Base-by-base conservation (phyloP, 805 yeast genomes). In the Starmera dryadoides region DNA sequence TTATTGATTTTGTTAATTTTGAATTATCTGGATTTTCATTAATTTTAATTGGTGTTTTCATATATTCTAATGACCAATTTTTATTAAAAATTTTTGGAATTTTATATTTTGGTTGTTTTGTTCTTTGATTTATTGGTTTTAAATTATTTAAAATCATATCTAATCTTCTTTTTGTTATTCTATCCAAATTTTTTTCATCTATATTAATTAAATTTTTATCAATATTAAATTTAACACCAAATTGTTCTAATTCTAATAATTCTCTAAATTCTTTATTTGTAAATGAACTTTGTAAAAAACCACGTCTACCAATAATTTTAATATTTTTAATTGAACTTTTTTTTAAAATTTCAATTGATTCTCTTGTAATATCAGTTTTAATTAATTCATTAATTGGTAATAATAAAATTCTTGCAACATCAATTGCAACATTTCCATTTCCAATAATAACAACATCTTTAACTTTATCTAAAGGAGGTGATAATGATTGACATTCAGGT, bases 391-490 rank as follows among this genome's bases (percentile, higher is more conserved):
- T 64, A 1, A 67, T 59, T 0, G 81, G 75, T 4, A 81, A 79
- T 40, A 89, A 59, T 26, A 93, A 63, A 1, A 93, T 68, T 39
- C 98, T 66, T 1, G 96, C 87, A 4, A 93, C 77, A 57, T 93
- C 98, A 43, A 93, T 63, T 0, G 98, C 96, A 15, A 93, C 98
- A 56, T 93, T 93, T 34, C 98, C 98, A 59, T 89, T 91, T 6
- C 99, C 99, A n/a, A 93, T 73, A 25, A 93, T 81, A 0, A 83
- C 76, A 2, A 87, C 95, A 30, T 71, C 67, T 43, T 74, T 71
- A 3, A 80, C 79, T 23, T 71, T 62, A 3, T 70, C 68, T 49
- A 91, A 66, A n/a, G 79, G 78, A 5, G 86, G 83, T 17, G 68
- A 60, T 14, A 68, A 56, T 18, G 61, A 52, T 33, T 64, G 63